These are phyloP conservation scores for Cornus florida DNA, from an alignment of 148 eudicot species.

Conservation along the genomic window DNA sequence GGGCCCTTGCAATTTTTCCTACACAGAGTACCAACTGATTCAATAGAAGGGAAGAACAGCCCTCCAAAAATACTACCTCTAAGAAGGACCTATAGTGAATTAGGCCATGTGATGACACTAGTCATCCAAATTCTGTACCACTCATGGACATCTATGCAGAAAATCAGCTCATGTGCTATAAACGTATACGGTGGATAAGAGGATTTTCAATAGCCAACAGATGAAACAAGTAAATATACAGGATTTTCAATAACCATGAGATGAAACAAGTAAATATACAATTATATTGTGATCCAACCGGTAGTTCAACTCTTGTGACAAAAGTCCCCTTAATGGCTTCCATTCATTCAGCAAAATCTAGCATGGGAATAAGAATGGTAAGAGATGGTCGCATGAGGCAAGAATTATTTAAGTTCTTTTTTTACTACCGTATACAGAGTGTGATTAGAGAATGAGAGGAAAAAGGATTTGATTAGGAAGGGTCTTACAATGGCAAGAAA, in stretches of 20 bases:
- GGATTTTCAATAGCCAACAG: neutral
- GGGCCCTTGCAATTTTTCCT: neutral
- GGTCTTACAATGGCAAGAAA: no score
- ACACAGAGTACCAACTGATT: neutral
- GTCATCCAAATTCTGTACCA: neutral
- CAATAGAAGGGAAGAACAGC: neutral
- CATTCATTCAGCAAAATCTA: neutral
- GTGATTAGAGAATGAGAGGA: no score
- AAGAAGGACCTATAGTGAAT: neutral
- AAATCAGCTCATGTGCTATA: neutral
- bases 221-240: neutral
- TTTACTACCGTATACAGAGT: no score
- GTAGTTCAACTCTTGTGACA: neutral
- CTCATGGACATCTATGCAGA: neutral
- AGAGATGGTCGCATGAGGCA: neutral
- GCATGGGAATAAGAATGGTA: neutral
- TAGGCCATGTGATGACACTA: neutral
- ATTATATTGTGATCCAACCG: neutral
- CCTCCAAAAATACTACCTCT: neutral
- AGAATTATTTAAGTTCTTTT: no score
- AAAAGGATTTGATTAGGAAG: no score
- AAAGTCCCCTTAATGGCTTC: conserved; percentile 3
- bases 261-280: conserved; percentile 1
- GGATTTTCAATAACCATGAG: neutral
- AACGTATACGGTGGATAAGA: no score